Percentiles rank a stretch among this genome's conserved stretches.
Conservation (phyloP, 108 stramenopile species). For the Asterionellopsis glacialis region DNA sequence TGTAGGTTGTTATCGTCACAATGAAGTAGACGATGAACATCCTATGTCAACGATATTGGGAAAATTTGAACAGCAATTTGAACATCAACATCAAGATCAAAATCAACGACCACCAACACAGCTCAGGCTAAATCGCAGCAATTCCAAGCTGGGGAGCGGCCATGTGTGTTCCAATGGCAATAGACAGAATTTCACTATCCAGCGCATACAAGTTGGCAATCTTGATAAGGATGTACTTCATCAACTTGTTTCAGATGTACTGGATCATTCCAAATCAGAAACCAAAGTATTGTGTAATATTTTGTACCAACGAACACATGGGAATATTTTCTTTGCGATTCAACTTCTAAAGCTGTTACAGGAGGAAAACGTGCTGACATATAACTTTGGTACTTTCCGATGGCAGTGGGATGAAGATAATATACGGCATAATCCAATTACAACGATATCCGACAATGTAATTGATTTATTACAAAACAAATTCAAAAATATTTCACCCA, state of each 20-base stretch:
- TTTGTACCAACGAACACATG: slow-evolving; percentile 15
- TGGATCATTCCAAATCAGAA: background rate
- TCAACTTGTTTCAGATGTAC: slow-evolving; percentile 10
- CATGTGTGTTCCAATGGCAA: too few relatives aligned
- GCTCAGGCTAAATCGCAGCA: too few relatives aligned
- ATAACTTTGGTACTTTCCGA: slow-evolving; percentile 13
- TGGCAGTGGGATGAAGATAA: slow-evolving; percentile 17
- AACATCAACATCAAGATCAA: background rate
- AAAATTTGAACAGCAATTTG: background rate
- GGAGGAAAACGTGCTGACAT: slow-evolving; percentile 4
- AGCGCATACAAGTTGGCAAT: slow-evolving; percentile 10
- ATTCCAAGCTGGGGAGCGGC: too few relatives aligned
- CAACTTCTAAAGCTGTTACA: slow-evolving; percentile 12
- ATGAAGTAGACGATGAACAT: slow-evolving; percentile 33
- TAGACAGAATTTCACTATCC: too few relatives aligned
- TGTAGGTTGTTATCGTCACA: slow-evolving; percentile 39
- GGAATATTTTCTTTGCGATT: slow-evolving; percentile 29
- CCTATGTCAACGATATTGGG: background rate
- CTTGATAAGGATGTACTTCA: slow-evolving; percentile 3
- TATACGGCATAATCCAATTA: slow-evolving; percentile 3
- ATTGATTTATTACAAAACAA: slow-evolving; percentile 15
- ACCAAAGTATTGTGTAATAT: slow-evolving; percentile 11
- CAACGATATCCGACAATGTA: slow-evolving; percentile 19
- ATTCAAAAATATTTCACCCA: background rate
- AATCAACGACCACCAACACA: too few relatives aligned